A percentile compares a stretch with the other conserved stretches of the same genome.
Conservation (phyloP, 331 rosid species). For the Quercus tomentella region DNA sequence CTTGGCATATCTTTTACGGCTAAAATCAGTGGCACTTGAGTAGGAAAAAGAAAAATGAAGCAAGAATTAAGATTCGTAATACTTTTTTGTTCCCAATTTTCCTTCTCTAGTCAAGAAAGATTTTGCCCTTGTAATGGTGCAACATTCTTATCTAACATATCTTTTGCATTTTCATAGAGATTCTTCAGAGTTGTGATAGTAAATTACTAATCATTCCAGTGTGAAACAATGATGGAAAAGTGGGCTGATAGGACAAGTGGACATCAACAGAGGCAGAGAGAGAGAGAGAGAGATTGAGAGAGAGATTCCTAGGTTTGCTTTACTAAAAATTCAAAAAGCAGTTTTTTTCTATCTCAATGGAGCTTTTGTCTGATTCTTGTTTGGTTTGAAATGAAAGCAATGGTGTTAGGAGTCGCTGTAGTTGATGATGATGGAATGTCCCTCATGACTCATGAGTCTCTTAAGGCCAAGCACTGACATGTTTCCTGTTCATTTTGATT, state of each 20-base stretch:
- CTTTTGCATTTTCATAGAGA: slow-evolving; percentile 17
- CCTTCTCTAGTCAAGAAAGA: not conserved
- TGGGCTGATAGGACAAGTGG: slow-evolving; percentile 17
- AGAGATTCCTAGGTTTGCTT: slow-evolving; percentile 3
- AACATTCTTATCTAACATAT: not conserved
- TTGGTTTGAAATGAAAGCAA: slow-evolving; percentile 12
- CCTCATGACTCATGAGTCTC: not conserved
- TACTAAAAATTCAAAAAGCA: slow-evolving; percentile 2
- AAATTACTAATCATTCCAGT: slow-evolving; percentile 27
- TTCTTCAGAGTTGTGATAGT: slow-evolving; percentile 32
- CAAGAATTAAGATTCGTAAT: not conserved
- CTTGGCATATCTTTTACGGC: not conserved
- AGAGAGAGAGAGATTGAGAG: not conserved
- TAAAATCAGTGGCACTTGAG: not conserved
- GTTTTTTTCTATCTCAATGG: slow-evolving; percentile 1
- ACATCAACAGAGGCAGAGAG: not conserved
- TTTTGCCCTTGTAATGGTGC: not conserved
- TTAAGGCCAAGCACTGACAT: not conserved
- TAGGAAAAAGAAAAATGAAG: not conserved
- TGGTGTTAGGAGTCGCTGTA: not conserved
- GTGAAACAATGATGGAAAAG: slow-evolving; percentile 34
- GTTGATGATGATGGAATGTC: slow-evolving; percentile 11
- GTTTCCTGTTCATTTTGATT: not conserved
- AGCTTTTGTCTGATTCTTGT: slow-evolving; percentile 16
- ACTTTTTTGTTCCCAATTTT: not conserved